These are phyloP conservation scores for Rhinocladiella mackenziei DNA, from an alignment of 2,329 filamentous ascomycete species.

Conservation along the genomic window DNA sequence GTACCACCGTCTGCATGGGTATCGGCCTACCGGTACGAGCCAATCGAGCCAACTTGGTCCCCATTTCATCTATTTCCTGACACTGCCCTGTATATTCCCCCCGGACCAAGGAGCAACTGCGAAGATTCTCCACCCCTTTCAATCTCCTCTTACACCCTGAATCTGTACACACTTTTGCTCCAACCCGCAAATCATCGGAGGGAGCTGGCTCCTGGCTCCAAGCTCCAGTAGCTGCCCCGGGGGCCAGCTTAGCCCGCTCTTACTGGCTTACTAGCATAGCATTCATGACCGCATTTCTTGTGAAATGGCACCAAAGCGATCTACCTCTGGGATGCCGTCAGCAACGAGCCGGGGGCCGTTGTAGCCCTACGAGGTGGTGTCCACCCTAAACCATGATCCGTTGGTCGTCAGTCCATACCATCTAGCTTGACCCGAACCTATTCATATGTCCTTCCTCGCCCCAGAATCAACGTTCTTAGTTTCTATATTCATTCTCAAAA, in stretches of 20 bases:
- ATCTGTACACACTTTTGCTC: no score
- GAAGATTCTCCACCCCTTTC: no score
- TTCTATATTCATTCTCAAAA: conserved; percentile 15
- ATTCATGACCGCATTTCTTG: no score
- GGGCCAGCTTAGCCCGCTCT: no score
- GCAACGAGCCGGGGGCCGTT: conserved; percentile 18
- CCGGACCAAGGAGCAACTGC: no score
- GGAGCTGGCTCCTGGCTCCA: no score
- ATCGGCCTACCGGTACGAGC: conserved; percentile 10
- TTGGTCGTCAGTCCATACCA: no score
- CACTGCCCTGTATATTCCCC: conserved; percentile 1
- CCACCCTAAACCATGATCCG: conserved; percentile 11
- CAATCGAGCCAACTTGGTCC: conserved; percentile 4
- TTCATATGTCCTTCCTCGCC: conserved; percentile 25
- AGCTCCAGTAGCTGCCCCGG: no score
- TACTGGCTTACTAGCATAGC: no score
- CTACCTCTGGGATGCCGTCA: conserved; percentile 18
- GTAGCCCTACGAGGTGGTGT: conserved; percentile 22
- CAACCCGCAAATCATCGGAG: no score
- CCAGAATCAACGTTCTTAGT: conserved; percentile 8
- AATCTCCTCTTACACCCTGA: no score
- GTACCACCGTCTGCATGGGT: conserved; percentile 22
- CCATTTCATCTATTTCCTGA: conserved; percentile 4
- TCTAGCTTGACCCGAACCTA: conserved; percentile 6
- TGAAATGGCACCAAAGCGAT: no score